These are phyloP conservation scores for Aspergillus coremiiformis DNA, from an alignment of 495 filamentous ascomycete species.

Conservation along the genomic window DNA sequence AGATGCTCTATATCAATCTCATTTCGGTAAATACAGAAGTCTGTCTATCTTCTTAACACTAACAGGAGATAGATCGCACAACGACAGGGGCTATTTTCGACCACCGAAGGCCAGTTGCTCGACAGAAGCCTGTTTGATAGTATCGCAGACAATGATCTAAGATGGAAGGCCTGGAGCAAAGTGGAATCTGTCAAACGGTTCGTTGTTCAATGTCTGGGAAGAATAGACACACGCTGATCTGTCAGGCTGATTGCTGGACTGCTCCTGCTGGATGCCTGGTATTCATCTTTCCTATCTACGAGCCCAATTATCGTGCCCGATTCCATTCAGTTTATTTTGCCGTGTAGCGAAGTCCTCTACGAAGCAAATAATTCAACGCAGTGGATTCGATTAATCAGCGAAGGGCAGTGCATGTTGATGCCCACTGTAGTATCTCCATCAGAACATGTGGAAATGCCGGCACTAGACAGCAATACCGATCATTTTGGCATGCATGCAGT, in stretches of 20 bases:
- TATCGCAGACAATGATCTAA: conserved; percentile 39
- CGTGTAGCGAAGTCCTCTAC: conserved; percentile 42
- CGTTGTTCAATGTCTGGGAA: background rate
- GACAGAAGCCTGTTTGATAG: conserved; percentile 40
- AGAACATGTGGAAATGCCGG: conserved; percentile 31
- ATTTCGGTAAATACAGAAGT: conserved; percentile 35
- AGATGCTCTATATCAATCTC: conserved; percentile 45
- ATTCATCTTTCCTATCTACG: conserved; percentile 41
- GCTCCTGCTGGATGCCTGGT: conserved; percentile 45
- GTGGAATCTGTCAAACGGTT: conserved; percentile 46
- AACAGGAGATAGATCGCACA: conserved; percentile 33
- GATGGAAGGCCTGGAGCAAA: conserved; percentile 49
- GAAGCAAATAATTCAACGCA: conserved; percentile 35
- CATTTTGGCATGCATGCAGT: conserved; percentile 35
- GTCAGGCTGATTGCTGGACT: conserved; percentile 41
- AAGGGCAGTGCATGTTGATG: conserved; percentile 33
- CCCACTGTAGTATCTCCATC: conserved; percentile 34
- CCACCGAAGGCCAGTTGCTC: conserved; percentile 39
- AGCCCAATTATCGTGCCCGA: conserved; percentile 43
- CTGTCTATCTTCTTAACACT: background rate
- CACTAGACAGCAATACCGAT: conserved; percentile 29
- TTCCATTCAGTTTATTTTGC: conserved; percentile 41
- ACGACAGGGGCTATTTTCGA: conserved; percentile 44
- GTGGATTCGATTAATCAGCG: conserved; percentile 41
- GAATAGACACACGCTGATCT: background rate